Base-by-base conservation (phyloP, 257 asterid species). In the Avicennia marina region DNA sequence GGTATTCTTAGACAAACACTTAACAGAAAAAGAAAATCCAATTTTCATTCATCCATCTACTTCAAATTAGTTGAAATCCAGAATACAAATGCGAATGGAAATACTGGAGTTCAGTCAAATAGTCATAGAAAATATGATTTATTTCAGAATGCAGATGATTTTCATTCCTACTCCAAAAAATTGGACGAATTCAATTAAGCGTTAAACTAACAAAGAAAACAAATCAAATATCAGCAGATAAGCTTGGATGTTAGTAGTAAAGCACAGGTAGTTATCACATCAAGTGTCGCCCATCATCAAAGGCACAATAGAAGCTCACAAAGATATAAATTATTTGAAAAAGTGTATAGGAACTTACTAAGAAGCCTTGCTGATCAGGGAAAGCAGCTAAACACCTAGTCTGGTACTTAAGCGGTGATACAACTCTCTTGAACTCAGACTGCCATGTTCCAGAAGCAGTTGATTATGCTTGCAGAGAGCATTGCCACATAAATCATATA, bases 341-440 rank as follows among this genome's bases (percentile, higher is more conserved):
- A 33, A 52, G 21, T 47, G 43, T 55, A 46, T 27, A 19, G 38
- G 48, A 48, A 75, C 94, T 76, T 72, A 93, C 97, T 70, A 93
- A 69, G 78, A 89, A 93, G 42, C 98, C 98, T 78, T 89, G 95
- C 73, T 93, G 89, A 72, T 93, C 95, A 43, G 98, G 98, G 70
- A 93, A 93, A 58, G 98, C 95, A 58, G 98, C 98, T 51, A 93
- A 58, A 67, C 97, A 93, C 73, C 98, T 80, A 26, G 98, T 93
- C 72, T 93, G 98, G 81, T 89, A 84, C 87, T 89, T 89, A 65
- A 93, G 50, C 18, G 98, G 98, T 51, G 98, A 93, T 47, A 53
- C 21, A 58, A 93, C 67, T 72, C 90, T 82, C 87, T 86, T 93
- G 79, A 81, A 89, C 70, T 93, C 98, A n/a, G 81, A 13, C 98